Evolutionary conservation across 257 asterid species (phyloP).

Genomic region (Solanum paucissectum): DNA sequence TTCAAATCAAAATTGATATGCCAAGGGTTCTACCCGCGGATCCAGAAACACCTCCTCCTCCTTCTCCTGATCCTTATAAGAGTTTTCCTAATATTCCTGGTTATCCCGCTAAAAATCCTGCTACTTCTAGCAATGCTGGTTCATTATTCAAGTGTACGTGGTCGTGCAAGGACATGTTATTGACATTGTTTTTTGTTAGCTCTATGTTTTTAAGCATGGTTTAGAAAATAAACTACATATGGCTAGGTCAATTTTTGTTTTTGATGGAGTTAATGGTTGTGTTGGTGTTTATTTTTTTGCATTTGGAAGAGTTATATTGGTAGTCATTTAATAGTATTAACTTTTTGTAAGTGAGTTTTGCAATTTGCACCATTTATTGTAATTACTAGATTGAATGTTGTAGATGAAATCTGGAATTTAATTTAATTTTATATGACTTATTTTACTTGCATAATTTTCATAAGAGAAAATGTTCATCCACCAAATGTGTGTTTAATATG

Average conservation of each 20-base stretch:
- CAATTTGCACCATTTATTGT: not conserved
- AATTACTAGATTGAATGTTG: not conserved
- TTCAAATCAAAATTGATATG: not conserved
- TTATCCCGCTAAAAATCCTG: not conserved
- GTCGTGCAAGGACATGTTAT: not conserved
- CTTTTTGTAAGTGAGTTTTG: not conserved
- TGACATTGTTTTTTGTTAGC: not conserved
- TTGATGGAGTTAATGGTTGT: not conserved
- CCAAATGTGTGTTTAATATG: not conserved
- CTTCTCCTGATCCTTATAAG: not conserved
- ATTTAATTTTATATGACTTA: not conserved
- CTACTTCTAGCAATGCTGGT: not conserved
- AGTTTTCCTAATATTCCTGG: not conserved
- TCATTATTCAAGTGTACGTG: not conserved
- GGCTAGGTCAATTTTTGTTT: no score
- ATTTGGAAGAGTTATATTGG: not conserved
- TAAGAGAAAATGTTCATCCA: not conserved
- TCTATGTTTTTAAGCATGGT: no score
- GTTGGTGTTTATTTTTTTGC: not conserved
- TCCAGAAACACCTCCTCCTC: not conserved
- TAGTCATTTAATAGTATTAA: no score
- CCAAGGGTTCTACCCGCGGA: not conserved
- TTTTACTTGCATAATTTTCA: not conserved
- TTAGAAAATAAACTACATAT: not conserved
- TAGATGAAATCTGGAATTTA: not conserved